Conservation (phyloP, 441 rosid species). For the Arabidopsis hybrid region DNA sequence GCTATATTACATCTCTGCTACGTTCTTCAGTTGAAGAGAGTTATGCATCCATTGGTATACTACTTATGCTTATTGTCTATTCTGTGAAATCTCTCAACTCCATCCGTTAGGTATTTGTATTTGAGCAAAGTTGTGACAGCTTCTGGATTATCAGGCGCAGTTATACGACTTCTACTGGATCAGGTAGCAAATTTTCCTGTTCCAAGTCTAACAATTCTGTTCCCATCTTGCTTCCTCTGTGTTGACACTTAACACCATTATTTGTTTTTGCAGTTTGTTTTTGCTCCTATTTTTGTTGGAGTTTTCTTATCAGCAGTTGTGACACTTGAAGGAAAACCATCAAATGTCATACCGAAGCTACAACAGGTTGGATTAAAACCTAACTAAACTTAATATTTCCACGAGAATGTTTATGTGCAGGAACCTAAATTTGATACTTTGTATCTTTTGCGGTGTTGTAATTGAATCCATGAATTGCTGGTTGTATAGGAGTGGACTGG, state of each 20-base stretch:
- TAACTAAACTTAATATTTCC: conserved; percentile 7
- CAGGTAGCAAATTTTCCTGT: conserved; percentile 58
- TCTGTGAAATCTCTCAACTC: no score
- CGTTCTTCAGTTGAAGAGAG: conserved; percentile 15
- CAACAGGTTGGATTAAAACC: conserved; percentile 63
- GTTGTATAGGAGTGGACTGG: conserved; percentile 84
- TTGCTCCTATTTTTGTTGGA: conserved; percentile 81
- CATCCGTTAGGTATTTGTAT: conserved; percentile 64
- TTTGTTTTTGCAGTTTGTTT: conserved; percentile 64
- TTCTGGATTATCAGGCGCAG: conserved; percentile 76
- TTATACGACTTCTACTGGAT: conserved; percentile 73
- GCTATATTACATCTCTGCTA: conserved; percentile 2
- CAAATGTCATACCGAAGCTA: conserved; percentile 79
- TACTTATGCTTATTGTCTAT: conserved; percentile 9
- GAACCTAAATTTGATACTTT: neutral
- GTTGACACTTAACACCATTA: neutral
- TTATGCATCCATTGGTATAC: neutral
- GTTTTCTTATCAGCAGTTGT: conserved; percentile 76
- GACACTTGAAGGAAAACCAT: conserved; percentile 86
- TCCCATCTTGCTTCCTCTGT: conserved; percentile 14
- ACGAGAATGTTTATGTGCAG: no score
- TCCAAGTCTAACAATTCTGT: neutral
- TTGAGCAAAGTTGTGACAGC: conserved; percentile 72
- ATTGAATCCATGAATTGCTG: conserved; percentile 9
- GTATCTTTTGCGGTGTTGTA: neutral